phyloP scores from a whole-genome alignment of 176 grass and related monocot genomes.

The Avena sativa region DNA sequence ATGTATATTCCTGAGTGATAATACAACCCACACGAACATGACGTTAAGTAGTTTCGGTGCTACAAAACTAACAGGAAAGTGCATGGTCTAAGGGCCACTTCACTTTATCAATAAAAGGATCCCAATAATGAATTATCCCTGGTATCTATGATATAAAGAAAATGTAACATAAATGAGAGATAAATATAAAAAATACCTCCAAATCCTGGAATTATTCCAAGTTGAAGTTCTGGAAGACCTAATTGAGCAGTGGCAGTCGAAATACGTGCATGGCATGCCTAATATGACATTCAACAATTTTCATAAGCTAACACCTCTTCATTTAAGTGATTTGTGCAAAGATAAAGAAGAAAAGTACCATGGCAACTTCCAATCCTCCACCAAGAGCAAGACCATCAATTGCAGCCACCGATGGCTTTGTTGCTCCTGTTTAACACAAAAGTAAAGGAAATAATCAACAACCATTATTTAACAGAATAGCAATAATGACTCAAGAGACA shows the following conservation, averaged over 20 bases:
- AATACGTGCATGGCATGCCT: slow-evolving; percentile 98
- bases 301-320: not conserved
- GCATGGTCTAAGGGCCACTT: not conserved
- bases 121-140: slow-evolving; percentile 15
- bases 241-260: slow-evolving; percentile 79
- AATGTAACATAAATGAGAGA: not conserved
- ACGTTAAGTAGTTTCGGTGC: not conserved
- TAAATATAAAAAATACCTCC: slow-evolving; percentile 64
- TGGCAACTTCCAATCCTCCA: slow-evolving; percentile 91
- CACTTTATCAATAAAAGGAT: not conserved
- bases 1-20: not conserved
- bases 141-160: not conserved
- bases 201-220: slow-evolving; percentile 89
- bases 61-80: slow-evolving; percentile 1
- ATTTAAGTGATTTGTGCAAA: not conserved
- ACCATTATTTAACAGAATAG: slow-evolving; percentile 29
- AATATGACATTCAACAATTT: slow-evolving; percentile 33
- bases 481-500: slow-evolving; percentile 29
- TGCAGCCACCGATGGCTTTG: slow-evolving; percentile 91
- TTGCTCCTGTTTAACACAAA: slow-evolving; percentile 61
- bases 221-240: slow-evolving; percentile 86
- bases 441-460: slow-evolving; percentile 6
- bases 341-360: slow-evolving; percentile 61
- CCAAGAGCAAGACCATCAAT: slow-evolving; percentile 94
- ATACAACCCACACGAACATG: not conserved